Evolutionary conservation across 2,329 filamentous ascomycete genomes (phyloP), one percentile per base, ranked within the genome.

Genomic region (Botryotinia globosa): DNA sequence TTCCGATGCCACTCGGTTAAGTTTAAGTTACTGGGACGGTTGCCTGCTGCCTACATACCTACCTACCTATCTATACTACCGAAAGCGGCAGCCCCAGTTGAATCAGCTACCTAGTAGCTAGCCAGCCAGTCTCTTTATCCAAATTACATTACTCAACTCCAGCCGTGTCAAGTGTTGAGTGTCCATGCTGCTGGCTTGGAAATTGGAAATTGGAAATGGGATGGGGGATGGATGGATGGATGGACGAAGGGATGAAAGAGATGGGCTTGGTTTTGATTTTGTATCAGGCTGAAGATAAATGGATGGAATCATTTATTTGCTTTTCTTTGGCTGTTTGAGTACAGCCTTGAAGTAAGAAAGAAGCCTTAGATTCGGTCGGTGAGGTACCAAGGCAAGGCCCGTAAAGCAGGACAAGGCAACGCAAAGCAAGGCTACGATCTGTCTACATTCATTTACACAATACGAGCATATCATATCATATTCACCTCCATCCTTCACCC

Each of bases 11-110:
- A 22, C 37, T 37, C 58, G 34, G 25, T 61, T 39, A 39, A 39
- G 37, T 39, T 61, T 39, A 39, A 39, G 37, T 39, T 61, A 14
- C 61, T 29, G 61, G 25, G 25, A 63, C 44, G 29, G 63, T 51
- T 66, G 63, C 63, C 63, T 66, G 63, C 32, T 66, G 63, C 63
- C 63, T 65, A 34, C 16, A 8, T 65, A n/a, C 63, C 63, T 65
- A 25, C 9, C 14, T 65, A 18, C 63, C 63, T 65, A 25, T 18
- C 14, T 65, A 18, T 37, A 5, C 63, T n/a, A 34, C 44, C 44
- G n/a, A 64, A 64, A 34, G 29, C n/a, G 42, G 62, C 9, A 63
- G 61, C 29, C 62, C 42, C 2, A 42, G 32, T 29, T 8, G 25
- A 22, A 32, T 5, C 29, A 22, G 29, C 29, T 34, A 18, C 22